A percentile compares a stretch with the other conserved stretches of the same genome.
These are phyloP conservation scores for Colletotrichum incanum DNA, from an alignment of 2,329 filamentous ascomycete genomes.

Conservation along the genomic window DNA sequence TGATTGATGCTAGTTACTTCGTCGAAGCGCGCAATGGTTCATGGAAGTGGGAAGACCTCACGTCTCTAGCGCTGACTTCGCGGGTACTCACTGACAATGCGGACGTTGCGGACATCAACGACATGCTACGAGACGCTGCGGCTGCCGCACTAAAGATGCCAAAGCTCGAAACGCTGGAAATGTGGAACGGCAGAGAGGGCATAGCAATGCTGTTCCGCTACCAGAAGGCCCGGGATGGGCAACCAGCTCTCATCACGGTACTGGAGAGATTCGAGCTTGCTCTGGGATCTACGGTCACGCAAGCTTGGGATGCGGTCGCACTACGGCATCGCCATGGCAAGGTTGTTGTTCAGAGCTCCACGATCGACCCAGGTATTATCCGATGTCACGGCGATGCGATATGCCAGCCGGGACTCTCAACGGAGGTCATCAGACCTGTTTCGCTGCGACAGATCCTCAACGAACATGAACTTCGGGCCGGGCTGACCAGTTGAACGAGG, in stretches of 20 bases:
- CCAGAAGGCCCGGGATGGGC: constrained; percentile 43
- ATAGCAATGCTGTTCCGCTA: constrained; percentile 48
- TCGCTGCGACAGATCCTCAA: constrained; percentile 20
- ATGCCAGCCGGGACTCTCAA: not conserved
- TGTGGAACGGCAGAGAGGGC: constrained; percentile 52
- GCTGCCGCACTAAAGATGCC: constrained; percentile 49
- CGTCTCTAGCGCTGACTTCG: constrained; percentile 52
- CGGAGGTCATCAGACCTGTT: constrained; percentile 6
- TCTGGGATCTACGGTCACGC: constrained; percentile 40
- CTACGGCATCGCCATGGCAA: not conserved
- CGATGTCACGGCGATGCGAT: not conserved
- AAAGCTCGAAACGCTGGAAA: constrained; percentile 50
- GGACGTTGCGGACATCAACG: constrained; percentile 44
- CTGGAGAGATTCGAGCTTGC: constrained; percentile 46
- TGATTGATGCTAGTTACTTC: constrained; percentile 52
- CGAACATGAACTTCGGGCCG: constrained; percentile 5
- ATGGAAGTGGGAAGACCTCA: constrained; percentile 52
- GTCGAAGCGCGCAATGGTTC: constrained; percentile 46
- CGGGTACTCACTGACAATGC: constrained; percentile 46
- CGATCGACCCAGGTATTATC: not conserved
- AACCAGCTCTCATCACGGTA: constrained; percentile 46
- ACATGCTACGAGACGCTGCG: constrained; percentile 49
- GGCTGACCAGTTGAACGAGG: not conserved
- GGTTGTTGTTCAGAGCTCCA: not conserved
- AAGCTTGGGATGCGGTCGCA: constrained; percentile 48